Percentiles rank a stretch among this genome's conserved stretches.
Conservation (phyloP, 371 early-diverging fungal genomes). For the Polyrhizophydium stewartii region DNA sequence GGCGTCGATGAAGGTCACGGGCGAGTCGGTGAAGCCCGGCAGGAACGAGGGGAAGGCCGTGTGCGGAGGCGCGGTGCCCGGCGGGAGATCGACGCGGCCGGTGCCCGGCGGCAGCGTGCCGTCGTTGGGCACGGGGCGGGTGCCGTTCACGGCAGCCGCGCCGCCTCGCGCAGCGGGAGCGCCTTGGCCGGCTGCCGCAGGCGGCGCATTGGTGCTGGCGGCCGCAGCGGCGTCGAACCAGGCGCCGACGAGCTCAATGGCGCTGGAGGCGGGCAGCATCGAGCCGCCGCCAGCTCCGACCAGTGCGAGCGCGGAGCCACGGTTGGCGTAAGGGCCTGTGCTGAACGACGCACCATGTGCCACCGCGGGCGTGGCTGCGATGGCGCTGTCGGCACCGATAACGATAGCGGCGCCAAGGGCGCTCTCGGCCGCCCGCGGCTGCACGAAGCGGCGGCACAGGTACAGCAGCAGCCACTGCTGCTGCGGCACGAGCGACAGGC, state of each 20-base stretch:
- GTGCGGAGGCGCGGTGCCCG: background rate
- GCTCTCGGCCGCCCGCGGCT: background rate
- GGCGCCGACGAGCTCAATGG: background rate
- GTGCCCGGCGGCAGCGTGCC: too few relatives aligned
- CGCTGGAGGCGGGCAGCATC: background rate
- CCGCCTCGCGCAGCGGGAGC: too few relatives aligned
- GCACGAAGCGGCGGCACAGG: constrained; percentile 4
- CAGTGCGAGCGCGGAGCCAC: too few relatives aligned
- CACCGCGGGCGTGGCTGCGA: too few relatives aligned
- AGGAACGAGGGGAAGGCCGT: background rate
- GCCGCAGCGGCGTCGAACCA: background rate
- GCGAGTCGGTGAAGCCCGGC: background rate
- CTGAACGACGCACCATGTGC: too few relatives aligned
- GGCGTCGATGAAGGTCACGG: background rate
- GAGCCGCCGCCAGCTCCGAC: too few relatives aligned
- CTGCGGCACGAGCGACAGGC: constrained; percentile 6
- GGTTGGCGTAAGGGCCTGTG: too few relatives aligned
- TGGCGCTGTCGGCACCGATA: too few relatives aligned
- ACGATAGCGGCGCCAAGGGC: background rate
- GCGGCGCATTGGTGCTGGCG: background rate
- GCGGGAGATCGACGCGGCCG: too few relatives aligned
- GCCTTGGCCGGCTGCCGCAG: too few relatives aligned
- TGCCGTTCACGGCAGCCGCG: too few relatives aligned
- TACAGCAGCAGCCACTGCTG: constrained; percentile 16
- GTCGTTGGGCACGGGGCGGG: too few relatives aligned